Evolutionary conservation across 2,329 filamentous ascomycete species (phyloP).

Genomic region (Diatrype stigma): DNA sequence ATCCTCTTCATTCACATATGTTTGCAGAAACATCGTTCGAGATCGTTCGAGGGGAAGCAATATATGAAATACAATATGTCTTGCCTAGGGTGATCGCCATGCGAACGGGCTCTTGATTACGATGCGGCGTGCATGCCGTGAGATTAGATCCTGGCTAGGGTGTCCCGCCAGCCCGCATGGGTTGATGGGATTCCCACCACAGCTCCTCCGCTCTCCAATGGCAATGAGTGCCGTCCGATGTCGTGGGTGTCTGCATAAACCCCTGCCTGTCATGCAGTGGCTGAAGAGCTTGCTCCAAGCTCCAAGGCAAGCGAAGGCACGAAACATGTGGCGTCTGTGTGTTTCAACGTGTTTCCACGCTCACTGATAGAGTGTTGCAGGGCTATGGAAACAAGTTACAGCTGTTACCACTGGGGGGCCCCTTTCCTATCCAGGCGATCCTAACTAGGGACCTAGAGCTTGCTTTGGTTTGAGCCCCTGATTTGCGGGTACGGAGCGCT

Average conservation of each 20-base stretch:
- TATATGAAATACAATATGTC: background rate
- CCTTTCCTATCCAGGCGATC: background rate
- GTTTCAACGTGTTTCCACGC: background rate
- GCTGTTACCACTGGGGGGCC: too few species aligned
- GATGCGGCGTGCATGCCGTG: background rate
- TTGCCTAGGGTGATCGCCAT: background rate
- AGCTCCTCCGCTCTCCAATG: too few species aligned
- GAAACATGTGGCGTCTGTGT: background rate
- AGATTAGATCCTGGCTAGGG: background rate
- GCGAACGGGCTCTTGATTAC: background rate
- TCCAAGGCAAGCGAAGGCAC: background rate
- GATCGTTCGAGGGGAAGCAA: background rate
- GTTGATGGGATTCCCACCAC: background rate
- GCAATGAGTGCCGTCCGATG: too few species aligned
- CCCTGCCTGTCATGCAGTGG: background rate
- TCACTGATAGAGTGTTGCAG: background rate
- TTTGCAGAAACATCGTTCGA: background rate
- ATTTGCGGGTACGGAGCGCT: background rate
- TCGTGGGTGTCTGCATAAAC: too few species aligned
- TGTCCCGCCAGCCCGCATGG: background rate
- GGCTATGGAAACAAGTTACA: too few species aligned
- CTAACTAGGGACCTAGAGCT: too few species aligned
- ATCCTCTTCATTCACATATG: background rate
- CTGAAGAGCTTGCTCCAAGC: background rate
- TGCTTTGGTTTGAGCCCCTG: background rate